Base-by-base conservation (phyloP, 2,329 filamentous ascomycete genomes). In the Aspergillus ustus region DNA sequence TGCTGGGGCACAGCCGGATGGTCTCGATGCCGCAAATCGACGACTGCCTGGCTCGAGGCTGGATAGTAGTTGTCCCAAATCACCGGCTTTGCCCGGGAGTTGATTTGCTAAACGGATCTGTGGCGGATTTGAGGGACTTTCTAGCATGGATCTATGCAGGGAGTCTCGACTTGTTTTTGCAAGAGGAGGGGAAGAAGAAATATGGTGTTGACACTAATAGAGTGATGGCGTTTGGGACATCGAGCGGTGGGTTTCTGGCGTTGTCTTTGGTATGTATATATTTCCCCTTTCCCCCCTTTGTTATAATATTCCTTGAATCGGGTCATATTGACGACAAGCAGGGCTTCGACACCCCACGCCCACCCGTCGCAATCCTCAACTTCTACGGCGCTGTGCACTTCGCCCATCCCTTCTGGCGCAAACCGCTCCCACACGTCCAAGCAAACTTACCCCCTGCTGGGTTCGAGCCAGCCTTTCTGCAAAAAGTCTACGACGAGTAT, bases 211-310 rank as follows among this genome's bases (percentile, higher is more conserved):
- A 75, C 50, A 58, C 69, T 2, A 68, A 77, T 1, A 75, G 69
- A 3, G 73, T 84, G 1, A 78, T 81, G 5, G 77, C 71, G 0
- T 71, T 84, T 5, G 83, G 82, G 0, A 84, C 82, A 75, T 84
- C 44, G 7, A 57, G 54, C 19, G 54, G 83, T 0, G 83, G 82
- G 0, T 70, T 73, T 1, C 69, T 85, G 0, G 83, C 82, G 2
- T 73, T 84, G 71, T 64, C 70, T 15, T 57, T 80, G 67, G 78
- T 80, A 67, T 45, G 72, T 68, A 49, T 22, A 28, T 13, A 20
- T n/a, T 37, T 44, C 11, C 11, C 20, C 11, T 9, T 17, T 46
- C 2, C n/a, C 43, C 34, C 15, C 28, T 40, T n/a, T n/a, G n/a
- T n/a, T n/a, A n/a, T n/a, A n/a, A n/a, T n/a, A n/a, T n/a, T n/a